Evolutionary conservation across 2,329 filamentous ascomycete genomes (phyloP), one percentile per base, ranked within the genome.

Genomic region (Trichoderma sp.): DNA sequence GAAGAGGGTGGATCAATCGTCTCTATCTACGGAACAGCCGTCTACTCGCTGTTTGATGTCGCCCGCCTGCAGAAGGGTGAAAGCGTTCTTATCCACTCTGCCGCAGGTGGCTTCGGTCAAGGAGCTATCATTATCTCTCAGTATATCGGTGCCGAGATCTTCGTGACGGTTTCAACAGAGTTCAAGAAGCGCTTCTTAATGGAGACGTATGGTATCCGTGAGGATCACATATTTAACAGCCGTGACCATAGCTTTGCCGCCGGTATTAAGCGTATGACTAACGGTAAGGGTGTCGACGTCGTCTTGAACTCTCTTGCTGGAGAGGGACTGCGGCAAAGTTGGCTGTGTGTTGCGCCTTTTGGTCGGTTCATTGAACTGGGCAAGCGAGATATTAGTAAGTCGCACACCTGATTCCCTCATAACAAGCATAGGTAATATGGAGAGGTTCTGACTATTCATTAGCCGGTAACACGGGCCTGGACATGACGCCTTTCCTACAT

Each of bases 331-430:
- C 74, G 74, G 1, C 75, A 77, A 0, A 78, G 79, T 2, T 82
- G 77, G 79, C 71, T 77, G 18, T 80, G 78, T 57, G 72, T 83
- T 15, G 78, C 81, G 8, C 65, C 71, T 1, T 78, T 76, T 66
- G 80, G 81, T 1, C 72, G 76, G 1, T 80, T 82, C 36, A 58
- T 82, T 0, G 80, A 82, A 67, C 77, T 82, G 58, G 80, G 79
- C 43, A 79, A 78, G 68, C 75, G 74, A n/a, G 80, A 82, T 58
- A 77, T 80, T 6, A 57, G 53, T 15, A 57, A 28, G 53, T 57
- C 7, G 7, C 7, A 30, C 30, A 15, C 15, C 14, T 2, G 2
- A 14, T 18, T 21, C 43, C 9, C 4, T n/a, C 12, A 11, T 51
- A 5, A 51, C 9, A 21, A 12, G n/a, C 9, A 47, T 18, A 6